Evolutionary conservation across 371 early-diverging fungal species (phyloP), one percentile per base, ranked within the genome.

Genomic region (Mortierella sp.): DNA sequence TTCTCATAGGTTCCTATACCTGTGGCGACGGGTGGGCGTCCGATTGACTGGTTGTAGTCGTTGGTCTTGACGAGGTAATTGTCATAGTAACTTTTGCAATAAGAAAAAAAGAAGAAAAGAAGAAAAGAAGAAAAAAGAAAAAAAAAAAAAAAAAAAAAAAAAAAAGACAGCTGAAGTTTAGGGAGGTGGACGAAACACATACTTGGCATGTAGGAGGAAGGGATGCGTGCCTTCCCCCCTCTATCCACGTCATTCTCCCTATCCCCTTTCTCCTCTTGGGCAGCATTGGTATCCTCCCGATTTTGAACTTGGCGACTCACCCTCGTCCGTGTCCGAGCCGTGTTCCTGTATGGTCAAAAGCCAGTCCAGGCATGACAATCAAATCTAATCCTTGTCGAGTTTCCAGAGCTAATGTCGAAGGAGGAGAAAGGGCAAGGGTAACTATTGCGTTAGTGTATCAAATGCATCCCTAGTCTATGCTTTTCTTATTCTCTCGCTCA

Each of bases 261-360:
- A 37, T 37, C 37, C 9, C 37, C 37, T 37, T 9, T 37, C 37
- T 37, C 37, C 9, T 37, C 37, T 9, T 37, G 37, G 37, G 9
- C 9, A 9, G 37, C 37, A 37, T 37, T 37, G 37, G 26, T 14
- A 55, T 25, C 55, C 15, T 26, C 25, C 23, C 19, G 15, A 25
- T 5, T 55, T 14, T 29, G 21, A 57, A 19, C 58, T 18, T n/a
- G n/a, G n/a, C n/a, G 7, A 37, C 60, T 76, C 84, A 90, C 88
- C 93, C 93, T 84, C 89, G 89, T 14, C 93, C 91, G 66, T 92
- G 93, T 6, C 91, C 93, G 52, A 92, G 83, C 29, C 91, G 80
- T 72, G 88, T 88, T 57, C 85, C 83, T 28, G 81, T 68, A n/a
- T 61, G 62, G 70, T 91, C 93, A 82, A 92, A 92, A 7, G 88